Conservation (phyloP, 139 green algal genomes). For the Pseudopediastrum boryanum region DNA sequence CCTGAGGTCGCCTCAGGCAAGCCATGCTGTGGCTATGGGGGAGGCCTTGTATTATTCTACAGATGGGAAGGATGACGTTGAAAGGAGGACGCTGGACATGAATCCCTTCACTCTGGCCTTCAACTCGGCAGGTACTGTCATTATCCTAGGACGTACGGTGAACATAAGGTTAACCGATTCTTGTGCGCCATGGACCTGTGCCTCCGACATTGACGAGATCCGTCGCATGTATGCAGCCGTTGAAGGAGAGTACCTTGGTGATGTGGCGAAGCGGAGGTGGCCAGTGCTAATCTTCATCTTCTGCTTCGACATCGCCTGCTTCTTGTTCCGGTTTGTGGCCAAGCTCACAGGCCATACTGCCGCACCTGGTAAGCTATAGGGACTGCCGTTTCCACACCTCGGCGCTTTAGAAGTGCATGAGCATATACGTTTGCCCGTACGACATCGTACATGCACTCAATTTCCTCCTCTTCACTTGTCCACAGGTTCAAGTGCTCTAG, state of each 20-base stretch:
- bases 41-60: too few relatives aligned
- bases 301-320: slow-evolving; percentile 70
- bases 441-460: too few relatives aligned
- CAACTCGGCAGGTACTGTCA: slow-evolving; percentile 22
- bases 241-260: slow-evolving; percentile 59
- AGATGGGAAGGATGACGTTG: too few relatives aligned
- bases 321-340: slow-evolving; percentile 51
- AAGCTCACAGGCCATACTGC: slow-evolving; percentile 29
- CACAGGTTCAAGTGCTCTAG: neutral
- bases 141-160: neutral
- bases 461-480: neutral
- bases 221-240: too few relatives aligned
- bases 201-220: too few relatives aligned
- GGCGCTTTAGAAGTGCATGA: too few relatives aligned
- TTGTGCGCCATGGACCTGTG: neutral
- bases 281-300: slow-evolving; percentile 71
- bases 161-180: neutral
- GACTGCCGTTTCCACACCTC: neutral
- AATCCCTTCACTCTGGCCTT: slow-evolving; percentile 41
- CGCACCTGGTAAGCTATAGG: neutral
- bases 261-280: slow-evolving; percentile 57
- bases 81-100: too few relatives aligned
- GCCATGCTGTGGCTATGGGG: too few relatives aligned
- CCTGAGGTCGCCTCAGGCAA: too few relatives aligned
- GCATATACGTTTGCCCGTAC: too few relatives aligned